These are phyloP conservation scores for Xylaria palmicola DNA, from an alignment of 495 filamentous ascomycete genomes.

Conservation along the genomic window DNA sequence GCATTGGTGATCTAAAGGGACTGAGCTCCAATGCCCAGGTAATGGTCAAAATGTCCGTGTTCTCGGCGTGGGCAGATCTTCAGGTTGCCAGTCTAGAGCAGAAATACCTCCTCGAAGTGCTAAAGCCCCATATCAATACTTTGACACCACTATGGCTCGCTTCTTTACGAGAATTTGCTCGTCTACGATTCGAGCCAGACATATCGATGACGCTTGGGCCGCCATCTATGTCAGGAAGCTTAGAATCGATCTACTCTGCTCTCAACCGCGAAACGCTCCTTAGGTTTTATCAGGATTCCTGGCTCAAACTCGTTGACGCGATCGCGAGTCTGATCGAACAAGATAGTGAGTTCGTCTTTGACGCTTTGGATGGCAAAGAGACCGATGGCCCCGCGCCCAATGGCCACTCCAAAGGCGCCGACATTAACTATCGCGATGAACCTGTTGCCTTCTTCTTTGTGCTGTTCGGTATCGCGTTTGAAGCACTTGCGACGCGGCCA, in stretches of 20 bases:
- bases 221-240: slow-evolving; percentile 67
- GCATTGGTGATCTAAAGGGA: slow-evolving; percentile 90
- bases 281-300: slow-evolving; percentile 96
- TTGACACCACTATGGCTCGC: slow-evolving; percentile 92
- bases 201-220: slow-evolving; percentile 85
- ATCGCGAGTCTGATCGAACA: slow-evolving; percentile 97
- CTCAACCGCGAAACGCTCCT: slow-evolving; percentile 91
- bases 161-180: slow-evolving; percentile 89
- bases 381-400: slow-evolving; percentile 50
- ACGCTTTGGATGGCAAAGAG: slow-evolving; percentile 88
- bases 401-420: slow-evolving; percentile 53
- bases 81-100: slow-evolving; percentile 96
- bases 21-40: slow-evolving; percentile 95
- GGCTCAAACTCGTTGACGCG: slow-evolving; percentile 94
- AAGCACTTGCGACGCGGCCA: slow-evolving; percentile 82
- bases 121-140: slow-evolving; percentile 85
- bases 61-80: slow-evolving; percentile 98
- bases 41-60: slow-evolving; percentile 96
- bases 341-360: slow-evolving; percentile 95
- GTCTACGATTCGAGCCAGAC: slow-evolving; percentile 92
- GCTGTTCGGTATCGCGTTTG: slow-evolving; percentile 92
- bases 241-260: slow-evolving; percentile 90
- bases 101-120: slow-evolving; percentile 80
- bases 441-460: slow-evolving; percentile 99
- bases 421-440: slow-evolving; percentile 97